These are phyloP conservation scores for Rhizopus arrhizus DNA, from an alignment of 371 early-diverging fungal species.

Conservation along the genomic window DNA sequence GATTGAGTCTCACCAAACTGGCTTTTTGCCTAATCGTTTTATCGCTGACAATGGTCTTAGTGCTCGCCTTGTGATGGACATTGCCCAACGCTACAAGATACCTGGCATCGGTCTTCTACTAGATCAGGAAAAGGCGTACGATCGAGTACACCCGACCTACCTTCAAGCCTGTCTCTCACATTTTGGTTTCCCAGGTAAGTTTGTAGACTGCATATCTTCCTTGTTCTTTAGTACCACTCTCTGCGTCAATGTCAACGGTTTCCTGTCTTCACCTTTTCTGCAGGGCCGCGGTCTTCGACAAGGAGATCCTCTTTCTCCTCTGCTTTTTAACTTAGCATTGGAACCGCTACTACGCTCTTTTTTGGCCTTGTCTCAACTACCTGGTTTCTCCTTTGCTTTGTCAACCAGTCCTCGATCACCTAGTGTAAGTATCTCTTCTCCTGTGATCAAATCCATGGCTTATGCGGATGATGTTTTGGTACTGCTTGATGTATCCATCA, in stretches of 20 bases:
- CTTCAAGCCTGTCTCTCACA: not conserved
- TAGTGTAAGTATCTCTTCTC: too few relatives aligned
- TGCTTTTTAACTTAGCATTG: slow-evolving; percentile 22
- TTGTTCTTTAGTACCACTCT: slow-evolving; percentile 1
- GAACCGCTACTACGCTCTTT: slow-evolving; percentile 15
- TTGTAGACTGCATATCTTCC: not conserved
- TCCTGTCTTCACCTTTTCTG: not conserved
- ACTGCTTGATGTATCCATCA: too few relatives aligned
- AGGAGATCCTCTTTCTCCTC: slow-evolving; percentile 14
- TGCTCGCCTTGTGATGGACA: not conserved
- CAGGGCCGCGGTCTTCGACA: slow-evolving; percentile 16
- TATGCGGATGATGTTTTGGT: too few relatives aligned
- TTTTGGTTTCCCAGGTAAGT: not conserved
- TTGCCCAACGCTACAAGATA: slow-evolving; percentile 9
- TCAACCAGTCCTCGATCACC: too few relatives aligned
- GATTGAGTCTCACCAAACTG: slow-evolving; percentile 24
- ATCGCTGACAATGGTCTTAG: slow-evolving; percentile 26
- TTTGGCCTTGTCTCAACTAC: not conserved
- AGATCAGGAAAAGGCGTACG: slow-evolving; percentile 13
- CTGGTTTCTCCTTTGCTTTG: too few relatives aligned
- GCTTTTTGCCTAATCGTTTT: slow-evolving; percentile 19
- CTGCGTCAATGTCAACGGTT: slow-evolving; percentile 13
- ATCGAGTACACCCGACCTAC: slow-evolving; percentile 7
- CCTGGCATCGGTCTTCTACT: slow-evolving; percentile 17
- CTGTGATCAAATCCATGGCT: too few relatives aligned